These are phyloP conservation scores for Dacryopinax spathularia DNA, from an alignment of 768 basidiomycete species.

Conservation along the genomic window DNA sequence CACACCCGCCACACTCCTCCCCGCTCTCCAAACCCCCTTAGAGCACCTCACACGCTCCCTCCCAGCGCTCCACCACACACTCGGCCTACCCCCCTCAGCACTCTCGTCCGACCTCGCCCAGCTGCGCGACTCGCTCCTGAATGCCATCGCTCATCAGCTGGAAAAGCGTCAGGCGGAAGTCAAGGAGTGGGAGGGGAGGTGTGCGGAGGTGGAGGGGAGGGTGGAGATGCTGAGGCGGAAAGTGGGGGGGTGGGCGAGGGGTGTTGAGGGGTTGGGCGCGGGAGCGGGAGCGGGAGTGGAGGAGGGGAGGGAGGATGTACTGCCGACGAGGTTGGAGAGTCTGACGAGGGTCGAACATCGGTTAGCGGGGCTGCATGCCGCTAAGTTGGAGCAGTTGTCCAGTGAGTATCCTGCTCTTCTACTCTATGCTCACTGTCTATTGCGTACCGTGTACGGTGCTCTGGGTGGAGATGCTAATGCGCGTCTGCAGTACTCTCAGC, in stretches of 20 bases:
- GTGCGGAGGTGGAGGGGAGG: constrained; percentile 46
- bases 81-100: constrained; percentile 65
- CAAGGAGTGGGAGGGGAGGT: constrained; percentile 53
- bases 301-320: constrained; percentile 47
- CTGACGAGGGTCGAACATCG: constrained; percentile 62
- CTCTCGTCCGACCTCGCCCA: constrained; percentile 65
- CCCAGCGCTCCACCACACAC: constrained; percentile 67
- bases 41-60: constrained; percentile 70
- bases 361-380: constrained; percentile 20
- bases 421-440: constrained; percentile 7
- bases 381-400: not conserved
- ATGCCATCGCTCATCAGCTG: constrained; percentile 63
- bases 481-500: constrained; percentile 1
- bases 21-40: constrained; percentile 62
- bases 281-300: constrained; percentile 37
- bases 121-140: constrained; percentile 59
- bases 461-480: not conserved
- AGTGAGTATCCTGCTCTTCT: not conserved
- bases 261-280: constrained; percentile 37
- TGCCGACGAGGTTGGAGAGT: constrained; percentile 58
- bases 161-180: constrained; percentile 58
- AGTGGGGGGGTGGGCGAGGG: constrained; percentile 31
- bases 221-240: constrained; percentile 52
- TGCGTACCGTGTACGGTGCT: no score
- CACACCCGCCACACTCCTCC: constrained; percentile 35